phyloP scores from a whole-genome alignment of 768 basidiomycete genomes.

The Sistotremastrum suecicum region DNA sequence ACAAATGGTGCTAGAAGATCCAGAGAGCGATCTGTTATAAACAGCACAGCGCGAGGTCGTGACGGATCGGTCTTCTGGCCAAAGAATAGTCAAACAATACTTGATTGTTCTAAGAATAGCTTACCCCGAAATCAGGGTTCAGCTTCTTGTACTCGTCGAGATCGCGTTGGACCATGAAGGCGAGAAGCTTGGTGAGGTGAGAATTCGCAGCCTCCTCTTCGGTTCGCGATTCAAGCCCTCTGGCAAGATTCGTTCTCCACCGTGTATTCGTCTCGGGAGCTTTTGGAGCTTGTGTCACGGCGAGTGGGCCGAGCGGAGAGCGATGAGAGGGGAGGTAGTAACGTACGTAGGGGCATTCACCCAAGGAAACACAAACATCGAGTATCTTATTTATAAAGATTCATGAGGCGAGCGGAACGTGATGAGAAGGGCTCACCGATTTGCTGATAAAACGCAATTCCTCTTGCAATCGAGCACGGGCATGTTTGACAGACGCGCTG shows the following conservation, averaged over 20 bases:
- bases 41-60: constrained; percentile 63
- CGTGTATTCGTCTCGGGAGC: constrained; percentile 47
- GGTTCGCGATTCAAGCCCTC: constrained; percentile 53
- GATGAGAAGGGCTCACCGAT: constrained; percentile 31
- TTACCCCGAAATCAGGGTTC: constrained; percentile 80
- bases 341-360: constrained; percentile 86
- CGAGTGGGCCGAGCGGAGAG: constrained; percentile 68
- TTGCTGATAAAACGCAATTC: constrained; percentile 69
- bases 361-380: constrained; percentile 78
- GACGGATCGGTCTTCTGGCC: constrained; percentile 23
- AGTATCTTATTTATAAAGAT: constrained; percentile 41
- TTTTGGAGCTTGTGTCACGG: constrained; percentile 49
- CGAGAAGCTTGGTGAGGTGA: constrained; percentile 67
- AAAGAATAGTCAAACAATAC: constrained; percentile 3
- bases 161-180: constrained; percentile 69
- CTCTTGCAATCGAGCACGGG: constrained; percentile 71
- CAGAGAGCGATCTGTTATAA: constrained; percentile 96
- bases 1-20: constrained; percentile 81
- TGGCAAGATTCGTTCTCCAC: constrained; percentile 73
- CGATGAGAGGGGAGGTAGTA: constrained; percentile 83
- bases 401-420: background rate
- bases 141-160: constrained; percentile 78
- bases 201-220: constrained; percentile 62
- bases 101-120: constrained; percentile 15
- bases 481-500: constrained; percentile 47